Conservation (phyloP, 768 basidiomycete genomes). For the Trametes sanguinea region DNA sequence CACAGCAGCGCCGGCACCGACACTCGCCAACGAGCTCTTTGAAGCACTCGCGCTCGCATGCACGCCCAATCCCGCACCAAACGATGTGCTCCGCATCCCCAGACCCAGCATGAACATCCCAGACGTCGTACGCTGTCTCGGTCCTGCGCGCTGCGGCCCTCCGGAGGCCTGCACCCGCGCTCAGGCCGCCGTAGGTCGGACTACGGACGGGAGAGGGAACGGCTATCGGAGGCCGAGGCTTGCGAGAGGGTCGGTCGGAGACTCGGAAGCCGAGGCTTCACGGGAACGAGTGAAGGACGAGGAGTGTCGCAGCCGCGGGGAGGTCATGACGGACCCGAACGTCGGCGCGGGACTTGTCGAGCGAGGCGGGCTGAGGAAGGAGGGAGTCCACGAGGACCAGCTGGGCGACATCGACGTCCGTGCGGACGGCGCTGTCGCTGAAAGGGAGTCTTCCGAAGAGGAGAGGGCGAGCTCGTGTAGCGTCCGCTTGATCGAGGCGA, state of each 20-base stretch:
- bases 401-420: conserved; percentile 20
- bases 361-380: conserved; percentile 46
- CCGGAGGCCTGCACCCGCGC: neutral
- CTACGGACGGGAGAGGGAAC: conserved; percentile 44
- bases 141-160: conserved; percentile 23
- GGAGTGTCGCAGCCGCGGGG: conserved; percentile 55
- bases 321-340: conserved; percentile 73
- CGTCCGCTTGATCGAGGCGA: conserved; percentile 64
- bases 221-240: conserved; percentile 55
- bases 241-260: conserved; percentile 42
- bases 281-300: conserved; percentile 40
- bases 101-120: conserved; percentile 66
- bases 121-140: conserved; percentile 52
- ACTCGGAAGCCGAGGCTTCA: conserved; percentile 9
- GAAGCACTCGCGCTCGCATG: conserved; percentile 15
- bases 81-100: conserved; percentile 46
- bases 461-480: conserved; percentile 46
- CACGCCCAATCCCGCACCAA: conserved; percentile 21
- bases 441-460: conserved; percentile 14
- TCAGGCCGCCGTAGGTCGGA: conserved; percentile 3
- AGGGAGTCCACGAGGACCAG: conserved; percentile 59
- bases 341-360: conserved; percentile 54
- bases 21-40: conserved; percentile 10
- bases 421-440: conserved; percentile 11
- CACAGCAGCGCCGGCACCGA: neutral